phyloP scores from a whole-genome alignment of 805 yeast genomes.

The Scheffersomyces coipomensis region DNA sequence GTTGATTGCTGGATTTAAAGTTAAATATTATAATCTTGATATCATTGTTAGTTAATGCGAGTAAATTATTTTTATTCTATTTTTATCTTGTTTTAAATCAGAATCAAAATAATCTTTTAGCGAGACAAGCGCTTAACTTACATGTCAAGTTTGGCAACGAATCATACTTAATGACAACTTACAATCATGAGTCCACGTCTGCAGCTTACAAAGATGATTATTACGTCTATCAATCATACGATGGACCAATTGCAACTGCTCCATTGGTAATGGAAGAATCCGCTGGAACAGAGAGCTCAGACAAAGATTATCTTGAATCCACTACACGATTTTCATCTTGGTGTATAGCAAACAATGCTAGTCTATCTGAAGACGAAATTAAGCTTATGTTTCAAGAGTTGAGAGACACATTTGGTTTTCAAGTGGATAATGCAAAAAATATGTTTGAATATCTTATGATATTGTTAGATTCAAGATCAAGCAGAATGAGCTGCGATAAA shows the following conservation, averaged over 20 bases:
- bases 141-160: no score
- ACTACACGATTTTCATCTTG: constrained; percentile 14
- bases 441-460: constrained; percentile 80
- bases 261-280: neutral
- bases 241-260: constrained; percentile 2
- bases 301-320: neutral
- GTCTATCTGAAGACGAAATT: constrained; percentile 47
- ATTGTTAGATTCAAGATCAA: constrained; percentile 82
- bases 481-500: constrained; percentile 67
- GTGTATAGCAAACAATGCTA: constrained; percentile 24
- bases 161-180: neutral
- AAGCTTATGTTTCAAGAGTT: constrained; percentile 56
- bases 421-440: constrained; percentile 70
- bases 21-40: no score
- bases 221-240: constrained; percentile 2
- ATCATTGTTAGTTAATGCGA: no score
- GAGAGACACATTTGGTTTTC: constrained; percentile 77
- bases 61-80: no score
- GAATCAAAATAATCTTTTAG: no score
- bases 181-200: neutral
- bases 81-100: no score
- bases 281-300: neutral
- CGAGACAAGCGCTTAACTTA: no score
- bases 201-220: constrained; percentile 3
- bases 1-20: no score